Conservation (phyloP, 371 early-diverging fungal species). For the Lichtheimia hyalospora region DNA sequence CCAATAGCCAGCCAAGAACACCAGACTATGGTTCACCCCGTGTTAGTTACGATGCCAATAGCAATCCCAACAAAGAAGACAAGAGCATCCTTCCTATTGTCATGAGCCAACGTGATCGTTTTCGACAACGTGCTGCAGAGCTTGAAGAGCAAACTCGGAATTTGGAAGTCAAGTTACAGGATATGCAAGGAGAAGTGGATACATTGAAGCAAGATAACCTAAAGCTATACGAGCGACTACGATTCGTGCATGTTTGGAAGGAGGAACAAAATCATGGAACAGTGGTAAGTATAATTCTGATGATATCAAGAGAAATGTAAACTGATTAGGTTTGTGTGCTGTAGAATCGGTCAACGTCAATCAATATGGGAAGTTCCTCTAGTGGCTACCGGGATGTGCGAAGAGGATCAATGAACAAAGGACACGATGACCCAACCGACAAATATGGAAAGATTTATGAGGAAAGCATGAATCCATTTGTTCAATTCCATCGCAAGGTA, state of each 20-base stretch:
- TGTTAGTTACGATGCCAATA: conserved; percentile 25
- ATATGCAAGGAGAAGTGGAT: conserved; percentile 65
- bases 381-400: conserved; percentile 10
- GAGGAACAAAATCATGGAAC: conserved; percentile 36
- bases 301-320: not conserved
- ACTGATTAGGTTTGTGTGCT: not conserved
- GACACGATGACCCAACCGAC: conserved; percentile 49
- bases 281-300: conserved; percentile 17
- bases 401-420: conserved; percentile 9
- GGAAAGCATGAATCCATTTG: conserved; percentile 86
- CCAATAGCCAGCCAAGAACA: conserved; percentile 7
- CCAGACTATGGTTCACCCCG: conserved; percentile 23
- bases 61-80: conserved; percentile 23
- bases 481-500: conserved; percentile 75
- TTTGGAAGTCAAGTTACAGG: conserved; percentile 61
- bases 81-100: conserved; percentile 80
- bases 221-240: conserved; percentile 83
- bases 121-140: conserved; percentile 80
- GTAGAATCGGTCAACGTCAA: conserved; percentile 20
- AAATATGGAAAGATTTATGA: conserved; percentile 83
- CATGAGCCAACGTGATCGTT: conserved; percentile 88
- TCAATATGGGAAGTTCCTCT: conserved; percentile 13
- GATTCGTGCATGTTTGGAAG: conserved; percentile 64
- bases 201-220: conserved; percentile 78
- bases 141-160: conserved; percentile 73